A percentile compares a stretch with the other conserved stretches of the same genome.
Conservation (phyloP, 257 asterid genomes). For the Rehmannia glutinosa region DNA sequence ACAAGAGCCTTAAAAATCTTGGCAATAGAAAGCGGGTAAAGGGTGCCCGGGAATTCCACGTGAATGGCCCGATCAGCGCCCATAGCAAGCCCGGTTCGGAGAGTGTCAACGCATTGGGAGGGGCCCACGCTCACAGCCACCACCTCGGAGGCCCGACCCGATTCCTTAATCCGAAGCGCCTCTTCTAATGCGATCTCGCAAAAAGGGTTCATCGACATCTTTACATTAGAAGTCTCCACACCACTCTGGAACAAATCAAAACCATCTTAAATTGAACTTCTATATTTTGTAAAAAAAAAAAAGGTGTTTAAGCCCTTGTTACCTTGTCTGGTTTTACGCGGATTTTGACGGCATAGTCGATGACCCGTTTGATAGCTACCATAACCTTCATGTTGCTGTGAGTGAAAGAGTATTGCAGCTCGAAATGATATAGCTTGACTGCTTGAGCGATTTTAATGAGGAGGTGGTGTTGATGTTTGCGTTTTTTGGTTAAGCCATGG, state of each 20-base stretch:
- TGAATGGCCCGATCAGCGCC: constrained; percentile 97
- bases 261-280: neutral
- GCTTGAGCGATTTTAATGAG: too few species aligned
- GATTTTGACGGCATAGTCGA: constrained; percentile 95
- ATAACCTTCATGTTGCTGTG: constrained; percentile 66
- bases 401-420: neutral
- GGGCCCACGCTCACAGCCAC: constrained; percentile 88
- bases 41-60: constrained; percentile 59
- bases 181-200: constrained; percentile 96
- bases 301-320: neutral
- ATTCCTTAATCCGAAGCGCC: constrained; percentile 75
- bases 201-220: constrained; percentile 99
- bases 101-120: constrained; percentile 69
- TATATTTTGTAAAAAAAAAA: neutral
- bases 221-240: constrained; percentile 80
- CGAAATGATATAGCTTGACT: neutral
- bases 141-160: constrained; percentile 90
- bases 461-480: neutral
- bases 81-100: constrained; percentile 97
- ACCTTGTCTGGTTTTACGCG: constrained; percentile 94
- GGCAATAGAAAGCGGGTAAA: constrained; percentile 81
- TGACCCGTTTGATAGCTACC: constrained; percentile 85
- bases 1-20: constrained; percentile 85
- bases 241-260: constrained; percentile 53
- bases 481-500: too few species aligned